phyloP scores from a whole-genome alignment of 352 stramenopile genomes.

The Nothophytophthora sp. region DNA sequence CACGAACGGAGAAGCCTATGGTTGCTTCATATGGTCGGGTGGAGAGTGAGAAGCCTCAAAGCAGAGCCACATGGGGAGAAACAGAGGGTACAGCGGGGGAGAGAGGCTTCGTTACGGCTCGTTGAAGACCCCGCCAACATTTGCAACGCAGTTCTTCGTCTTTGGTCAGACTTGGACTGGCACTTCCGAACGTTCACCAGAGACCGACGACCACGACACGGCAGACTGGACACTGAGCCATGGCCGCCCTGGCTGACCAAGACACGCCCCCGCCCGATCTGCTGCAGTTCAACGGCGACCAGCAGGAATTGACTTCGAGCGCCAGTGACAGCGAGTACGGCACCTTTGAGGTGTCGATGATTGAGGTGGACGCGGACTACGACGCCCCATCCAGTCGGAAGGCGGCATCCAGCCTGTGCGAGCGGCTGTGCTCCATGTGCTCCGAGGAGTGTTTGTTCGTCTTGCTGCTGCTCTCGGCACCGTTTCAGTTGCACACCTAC shows the following conservation, averaged over 20 bases:
- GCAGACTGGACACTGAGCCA: slow-evolving; percentile 1
- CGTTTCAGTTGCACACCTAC: slow-evolving; percentile 60
- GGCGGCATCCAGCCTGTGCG: slow-evolving; percentile 2
- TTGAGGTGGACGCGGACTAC: slow-evolving; percentile 54
- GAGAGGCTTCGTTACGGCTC: too few species aligned
- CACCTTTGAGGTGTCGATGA: slow-evolving; percentile 70
- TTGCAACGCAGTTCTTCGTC: too few species aligned
- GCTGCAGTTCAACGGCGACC: slow-evolving; percentile 13
- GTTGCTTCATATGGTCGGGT: too few species aligned
- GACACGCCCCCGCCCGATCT: slow-evolving; percentile 6
- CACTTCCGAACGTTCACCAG: too few species aligned
- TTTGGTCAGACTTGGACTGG: too few species aligned
- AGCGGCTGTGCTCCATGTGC: slow-evolving; percentile 17
- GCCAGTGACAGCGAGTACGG: slow-evolving; percentile 55
- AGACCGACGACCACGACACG: too few species aligned
- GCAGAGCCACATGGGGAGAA: too few species aligned
- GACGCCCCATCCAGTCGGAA: slow-evolving; percentile 17
- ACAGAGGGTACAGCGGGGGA: too few species aligned
- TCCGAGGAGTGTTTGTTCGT: slow-evolving; percentile 52
- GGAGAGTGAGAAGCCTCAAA: too few species aligned
- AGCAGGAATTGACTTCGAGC: slow-evolving; percentile 16
- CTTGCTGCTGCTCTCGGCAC: slow-evolving; percentile 49
- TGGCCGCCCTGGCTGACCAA: slow-evolving; percentile 16
- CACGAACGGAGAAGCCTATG: too few species aligned
- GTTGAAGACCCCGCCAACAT: too few species aligned